These are phyloP conservation scores for Pleurotus tuber-regium DNA, from an alignment of 768 basidiomycete species.

Conservation along the genomic window DNA sequence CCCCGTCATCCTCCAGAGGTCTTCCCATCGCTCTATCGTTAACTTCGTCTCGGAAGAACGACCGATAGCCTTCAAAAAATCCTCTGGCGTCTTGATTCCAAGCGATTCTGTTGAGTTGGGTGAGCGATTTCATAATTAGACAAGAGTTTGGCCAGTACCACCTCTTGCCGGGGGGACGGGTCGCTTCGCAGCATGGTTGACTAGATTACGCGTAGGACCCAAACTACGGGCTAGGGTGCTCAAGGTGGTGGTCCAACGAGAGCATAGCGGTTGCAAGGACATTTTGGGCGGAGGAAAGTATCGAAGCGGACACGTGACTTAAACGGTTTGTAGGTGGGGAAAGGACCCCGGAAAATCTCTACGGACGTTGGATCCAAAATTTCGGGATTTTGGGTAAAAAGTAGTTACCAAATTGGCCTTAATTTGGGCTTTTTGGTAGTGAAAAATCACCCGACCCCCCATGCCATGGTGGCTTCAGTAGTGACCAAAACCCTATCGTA, in stretches of 20 bases:
- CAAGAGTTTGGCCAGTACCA: constrained; percentile 1
- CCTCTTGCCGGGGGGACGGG: constrained; percentile 8
- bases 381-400: too few species aligned
- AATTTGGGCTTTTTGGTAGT: too few species aligned
- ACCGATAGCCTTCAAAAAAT: constrained; percentile 75
- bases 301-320: background rate
- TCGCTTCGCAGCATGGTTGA: background rate
- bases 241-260: background rate
- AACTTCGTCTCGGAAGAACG: constrained; percentile 65
- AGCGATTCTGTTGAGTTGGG: constrained; percentile 6
- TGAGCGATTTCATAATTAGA: background rate
- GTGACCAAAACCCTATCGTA: too few species aligned
- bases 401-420: too few species aligned
- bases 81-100: constrained; percentile 50
- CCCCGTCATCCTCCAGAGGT: constrained; percentile 64
- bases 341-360: too few species aligned
- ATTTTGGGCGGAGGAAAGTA: background rate
- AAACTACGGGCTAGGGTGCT: background rate
- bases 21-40: constrained; percentile 63
- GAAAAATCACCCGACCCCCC: too few species aligned
- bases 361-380: too few species aligned
- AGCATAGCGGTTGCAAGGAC: constrained; percentile 1
- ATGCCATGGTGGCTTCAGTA: too few species aligned
- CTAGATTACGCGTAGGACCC: background rate
- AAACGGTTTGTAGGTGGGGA: too few species aligned